Base-by-base conservation (phyloP, 257 asterid genomes). In the Capsicum rhomboideum region DNA sequence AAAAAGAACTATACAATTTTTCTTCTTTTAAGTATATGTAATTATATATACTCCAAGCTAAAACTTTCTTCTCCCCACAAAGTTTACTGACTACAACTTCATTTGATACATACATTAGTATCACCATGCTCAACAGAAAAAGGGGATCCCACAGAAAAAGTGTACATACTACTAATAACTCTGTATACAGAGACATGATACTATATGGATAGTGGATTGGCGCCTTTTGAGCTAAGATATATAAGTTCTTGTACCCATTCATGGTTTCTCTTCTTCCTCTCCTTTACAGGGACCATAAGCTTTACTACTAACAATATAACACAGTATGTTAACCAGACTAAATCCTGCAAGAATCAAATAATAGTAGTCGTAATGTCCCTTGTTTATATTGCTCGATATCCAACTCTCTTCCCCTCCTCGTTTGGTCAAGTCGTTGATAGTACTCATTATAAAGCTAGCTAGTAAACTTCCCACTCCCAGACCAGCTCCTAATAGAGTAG, bases 351-450 rank as follows among this genome's bases (percentile, higher is more conserved):
- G 81, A 77, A 26, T 26, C 63, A 77, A 85, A 85, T 88, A 94
- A 78, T 93, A 93, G 59, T 92, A 90, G 66, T 94, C 98, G 67
- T 86, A 93, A 29, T 85, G 96, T 0, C 95, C 97, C 93, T 88
- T 88, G 31, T 94, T 88, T 37, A 95, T 90, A 34, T 94, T 80
- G 69, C 82, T 88, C 6, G 97, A 91, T 34, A 91, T 83, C 97
- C 97, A 94, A 64, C 97, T 92, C 53, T 88, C 95, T 0, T 54
- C 54, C 28, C 95, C 98, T 59, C 87, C 93, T 1, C 79, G 64
- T 61, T 53, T 87, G 2, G 93, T 88, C n/a, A 92, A 3, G 28
- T 29, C 14, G 9, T 91, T 91, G 6, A 91, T 78, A 1, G 49
- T 74, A 37, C 72, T 95, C 90, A 95, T 81, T 28, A 91, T 83